Base-by-base conservation (phyloP, 345 rosid species). In the Reutealis trisperma region DNA sequence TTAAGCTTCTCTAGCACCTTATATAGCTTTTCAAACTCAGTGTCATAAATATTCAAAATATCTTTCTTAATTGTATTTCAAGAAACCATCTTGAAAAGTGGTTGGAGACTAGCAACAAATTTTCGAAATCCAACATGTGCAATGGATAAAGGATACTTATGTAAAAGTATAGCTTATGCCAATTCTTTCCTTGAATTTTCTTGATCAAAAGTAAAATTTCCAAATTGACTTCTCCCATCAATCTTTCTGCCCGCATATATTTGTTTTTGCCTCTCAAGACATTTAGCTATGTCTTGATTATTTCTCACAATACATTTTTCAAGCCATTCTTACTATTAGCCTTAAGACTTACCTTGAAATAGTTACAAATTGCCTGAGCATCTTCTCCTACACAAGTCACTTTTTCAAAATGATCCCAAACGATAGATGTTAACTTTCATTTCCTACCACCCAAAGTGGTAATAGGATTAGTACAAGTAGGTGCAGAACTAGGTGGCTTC, bases 61-160 rank as follows among this genome's bases (percentile, higher is more conserved):
- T 63, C 71, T 30, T 63, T 63, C 11, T 70, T 62, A 1, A 78
- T 32, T 1, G 65, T 78, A 22, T 49, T 49, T 22, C 42, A 44
- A 32, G 54, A 47, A 19, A 42, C 27, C 15, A 70, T 27, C 15
- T 63, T 25, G 5, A 78, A 63, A 0, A 78, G 2, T 1, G 55
- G 80, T 25, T 63, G 75, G 19, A 71, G 63, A 24, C 41, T 8
- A 61, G 27, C 34, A 8, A 42, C 18, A 51, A 41, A 78, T 6
- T 19, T 49, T 22, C 21, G 22, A 63, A 77, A 77, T 5, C 55
- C 70, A 32, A 27, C 3, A 16, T 70, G 70, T 3, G 49, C 76
- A 21, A 77, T 63, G 59, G 18, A 49, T 1, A 77, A 6, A 27
- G 63, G 63, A 44, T 77, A 70, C 47, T 71, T 54, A 61, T 51